Conservation (phyloP, 139 green algal species). For the Deuterostichococcus epilithicus region DNA sequence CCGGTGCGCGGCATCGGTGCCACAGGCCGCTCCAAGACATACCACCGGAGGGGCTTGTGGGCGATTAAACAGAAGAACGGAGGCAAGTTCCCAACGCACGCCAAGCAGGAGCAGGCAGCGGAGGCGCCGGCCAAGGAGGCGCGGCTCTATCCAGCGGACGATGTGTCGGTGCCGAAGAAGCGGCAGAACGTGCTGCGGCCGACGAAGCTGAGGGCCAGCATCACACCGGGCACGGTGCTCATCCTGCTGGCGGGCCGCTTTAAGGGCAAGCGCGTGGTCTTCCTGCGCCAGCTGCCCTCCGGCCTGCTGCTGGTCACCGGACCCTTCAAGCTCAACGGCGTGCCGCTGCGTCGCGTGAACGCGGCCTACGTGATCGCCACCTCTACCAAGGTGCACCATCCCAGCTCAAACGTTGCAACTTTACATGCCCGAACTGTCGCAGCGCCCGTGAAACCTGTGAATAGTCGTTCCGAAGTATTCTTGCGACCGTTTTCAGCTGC, state of each 20-base stretch:
- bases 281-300: conserved; percentile 91
- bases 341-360: conserved; percentile 92
- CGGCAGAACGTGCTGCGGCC: conserved; percentile 59
- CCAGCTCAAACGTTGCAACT: no score
- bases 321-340: conserved; percentile 97
- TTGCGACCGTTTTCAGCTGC: no score
- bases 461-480: no score
- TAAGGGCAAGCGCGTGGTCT: conserved; percentile 98
- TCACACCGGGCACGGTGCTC: conserved; percentile 95
- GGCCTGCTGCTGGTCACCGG: conserved; percentile 95
- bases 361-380: conserved; percentile 98
- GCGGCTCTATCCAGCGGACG: conserved; percentile 93
- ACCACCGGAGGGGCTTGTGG: conserved; percentile 73
- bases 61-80: conserved; percentile 95
- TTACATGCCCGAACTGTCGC: no score
- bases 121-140: conserved; percentile 24
- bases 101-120: conserved; percentile 53
- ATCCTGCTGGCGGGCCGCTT: conserved; percentile 96
- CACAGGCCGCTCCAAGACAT: conserved; percentile 55
- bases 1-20: conserved; percentile 56
- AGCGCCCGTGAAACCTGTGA: no score
- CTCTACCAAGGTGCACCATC: conserved; percentile 89
- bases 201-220: conserved; percentile 86
- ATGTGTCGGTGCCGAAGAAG: conserved; percentile 74
- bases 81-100: conserved; percentile 86